Evolutionary conservation across 768 basidiomycete species (phyloP).

Genomic region (Gloeopeniophorella convolvens): DNA sequence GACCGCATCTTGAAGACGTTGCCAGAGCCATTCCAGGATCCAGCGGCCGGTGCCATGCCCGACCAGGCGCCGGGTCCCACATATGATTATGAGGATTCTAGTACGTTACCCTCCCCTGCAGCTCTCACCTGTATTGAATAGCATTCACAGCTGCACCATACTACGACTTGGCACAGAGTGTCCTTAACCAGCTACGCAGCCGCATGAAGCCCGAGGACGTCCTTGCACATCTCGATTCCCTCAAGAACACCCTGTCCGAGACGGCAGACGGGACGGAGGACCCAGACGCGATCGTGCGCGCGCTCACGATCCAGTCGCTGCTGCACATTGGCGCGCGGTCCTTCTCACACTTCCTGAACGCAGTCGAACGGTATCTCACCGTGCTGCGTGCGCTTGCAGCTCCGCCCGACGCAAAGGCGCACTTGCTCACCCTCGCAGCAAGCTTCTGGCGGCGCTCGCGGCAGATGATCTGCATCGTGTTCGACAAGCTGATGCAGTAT

Average conservation of each 20-base stretch:
- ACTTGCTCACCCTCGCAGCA: slow-evolving; percentile 65
- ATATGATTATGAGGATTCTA: slow-evolving; percentile 77
- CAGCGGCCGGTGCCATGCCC: slow-evolving; percentile 56
- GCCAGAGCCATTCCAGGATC: slow-evolving; percentile 70
- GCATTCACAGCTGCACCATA: slow-evolving; percentile 56
- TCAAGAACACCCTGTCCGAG: slow-evolving; percentile 60
- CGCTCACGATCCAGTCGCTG: slow-evolving; percentile 81
- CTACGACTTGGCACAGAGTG: slow-evolving; percentile 69
- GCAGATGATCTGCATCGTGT: slow-evolving; percentile 87
- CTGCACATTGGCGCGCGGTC: slow-evolving; percentile 90
- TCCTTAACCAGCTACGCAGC: slow-evolving; percentile 77
- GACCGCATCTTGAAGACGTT: slow-evolving; percentile 88
- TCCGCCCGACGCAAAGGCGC: slow-evolving; percentile 52
- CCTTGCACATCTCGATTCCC: slow-evolving; percentile 60
- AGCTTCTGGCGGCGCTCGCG: slow-evolving; percentile 79
- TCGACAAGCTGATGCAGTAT: slow-evolving; percentile 98
- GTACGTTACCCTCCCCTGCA: slow-evolving; percentile 34
- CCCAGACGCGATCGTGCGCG: slow-evolving; percentile 60
- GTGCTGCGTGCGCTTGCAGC: slow-evolving; percentile 56
- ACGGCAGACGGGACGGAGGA: slow-evolving; percentile 54
- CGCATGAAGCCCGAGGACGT: slow-evolving; percentile 78
- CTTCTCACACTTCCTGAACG: slow-evolving; percentile 96
- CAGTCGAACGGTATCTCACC: slow-evolving; percentile 88
- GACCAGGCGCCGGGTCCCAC: slow-evolving; percentile 70
- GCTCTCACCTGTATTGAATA: neutral